Base-by-base conservation (phyloP, 305 asterid genomes). In the Fraxinus paxiana region DNA sequence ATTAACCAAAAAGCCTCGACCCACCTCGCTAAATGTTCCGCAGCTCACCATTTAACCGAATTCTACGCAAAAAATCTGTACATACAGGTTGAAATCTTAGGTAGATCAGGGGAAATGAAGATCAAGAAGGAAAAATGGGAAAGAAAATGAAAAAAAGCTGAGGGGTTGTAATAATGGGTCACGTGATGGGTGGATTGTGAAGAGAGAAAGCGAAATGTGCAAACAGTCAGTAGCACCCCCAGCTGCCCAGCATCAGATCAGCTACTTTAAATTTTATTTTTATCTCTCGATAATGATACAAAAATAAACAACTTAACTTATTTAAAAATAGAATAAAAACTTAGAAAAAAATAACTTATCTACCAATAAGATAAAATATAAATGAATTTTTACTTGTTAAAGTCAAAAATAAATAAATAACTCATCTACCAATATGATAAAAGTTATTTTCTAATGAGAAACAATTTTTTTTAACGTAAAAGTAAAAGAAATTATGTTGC, bases 151-250 rank as follows among this genome's bases (percentile, higher is more conserved):
- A 33, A 43, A 63, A 69, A 78, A 28, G 79, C 65, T 75, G 84
- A 79, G 81, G 79, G 81, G 87, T 84, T 77, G 90, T 71, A 84
- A 83, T 88, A 77, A 87, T 82, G 85, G 83, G 85, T 84, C 92
- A 91, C 92, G 92, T 88, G 92, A 89, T 87, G 87, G 90, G 87
- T 88, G 89, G 89, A 89, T 91, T 91, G 92, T 84, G 90, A 87
- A 87, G 83, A 77, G 90, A 86, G 91, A 88, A 91, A 91, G 90
- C 88, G 92, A 89, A 91, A 90, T 88, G 89, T 85, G 91, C 88
- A 87, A 28, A 81, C 85, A 85, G 89, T 80, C 74, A 82, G 85
- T 79, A 86, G 81, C 87, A 82, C 72, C 90, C 80, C 74, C 87
- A 76, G 35, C 38, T 67, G 38, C 73, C 85, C 88, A 80, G 86